Evolutionary conservation across 164 flowering plant genomes (phyloP), one percentile per base, ranked within the genome.

Genomic region (Chimonanthus salicifolius): DNA sequence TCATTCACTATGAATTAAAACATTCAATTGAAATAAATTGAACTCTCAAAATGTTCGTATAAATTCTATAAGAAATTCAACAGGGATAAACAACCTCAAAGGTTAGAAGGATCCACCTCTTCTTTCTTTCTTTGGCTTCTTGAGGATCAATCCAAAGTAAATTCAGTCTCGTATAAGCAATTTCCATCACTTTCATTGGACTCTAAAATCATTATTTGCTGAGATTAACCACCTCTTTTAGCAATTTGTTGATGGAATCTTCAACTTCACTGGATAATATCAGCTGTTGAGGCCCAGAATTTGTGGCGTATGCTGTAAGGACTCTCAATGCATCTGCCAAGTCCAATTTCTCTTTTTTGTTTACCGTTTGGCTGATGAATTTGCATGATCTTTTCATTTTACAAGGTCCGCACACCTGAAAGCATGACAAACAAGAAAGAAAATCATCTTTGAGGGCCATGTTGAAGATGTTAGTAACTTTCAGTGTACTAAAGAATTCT

Each of bases 341-440:
- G 67, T 63, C 47, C 81, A 94, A 79, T 16, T 77, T 78, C 75
- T 82, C 81, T 68, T 58, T 51, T 47, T 79, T 84, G 20, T 78
- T 74, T 2, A 83, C 81, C 48, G 70, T 78, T 62, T 85, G 84
- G 75, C 89, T 89, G 63, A 71, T 83, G 76, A 75, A 84, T 76
- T 84, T 85, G 90, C 98, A 94, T 16, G 88, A 85, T 3, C 77
- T 67, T 72, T 79, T 89, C 68, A 91, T 68, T 64, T 71, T 75
- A 70, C 98, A 91, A 72, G 80, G 78, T 43, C 78, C 58, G 73
- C 97, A 94, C 47, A 92, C 97, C 96, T 94, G 87, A 72, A 67
- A 4, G 58, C 11, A 66, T 66, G 49, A 8, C 45, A 49, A 69
- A 69, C 51, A 10, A 69, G 8, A 45, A 4, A 21, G 47, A 16